Evolutionary conservation across 495 filamentous ascomycete genomes (phyloP).

Genomic region (Trichodelitschia bisporula): DNA sequence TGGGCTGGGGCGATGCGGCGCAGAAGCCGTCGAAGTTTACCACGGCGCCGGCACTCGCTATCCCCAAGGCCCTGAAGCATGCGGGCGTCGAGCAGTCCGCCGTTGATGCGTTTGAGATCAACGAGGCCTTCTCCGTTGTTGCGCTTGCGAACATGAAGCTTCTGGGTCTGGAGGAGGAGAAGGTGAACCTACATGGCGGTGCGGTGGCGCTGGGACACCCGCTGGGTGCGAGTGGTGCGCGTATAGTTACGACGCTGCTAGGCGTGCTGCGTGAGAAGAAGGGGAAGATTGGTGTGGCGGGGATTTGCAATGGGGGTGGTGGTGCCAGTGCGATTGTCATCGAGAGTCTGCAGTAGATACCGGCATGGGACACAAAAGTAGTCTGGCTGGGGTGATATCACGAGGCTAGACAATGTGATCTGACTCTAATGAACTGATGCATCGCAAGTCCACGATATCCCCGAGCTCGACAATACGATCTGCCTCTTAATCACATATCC

Average conservation of each 20-base stretch:
- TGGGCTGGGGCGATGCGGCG: slow-evolving; percentile 87
- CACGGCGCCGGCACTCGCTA: slow-evolving; percentile 77
- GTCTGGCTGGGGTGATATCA: too few relatives aligned
- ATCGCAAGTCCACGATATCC: too few relatives aligned
- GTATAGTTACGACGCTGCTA: slow-evolving; percentile 76
- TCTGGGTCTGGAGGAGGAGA: slow-evolving; percentile 48
- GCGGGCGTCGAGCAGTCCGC: slow-evolving; percentile 48
- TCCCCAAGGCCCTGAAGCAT: slow-evolving; percentile 89
- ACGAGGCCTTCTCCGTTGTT: slow-evolving; percentile 95
- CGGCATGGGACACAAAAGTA: too few relatives aligned
- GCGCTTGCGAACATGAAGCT: slow-evolving; percentile 89
- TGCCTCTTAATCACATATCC: slow-evolving; percentile 14
- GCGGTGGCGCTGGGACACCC: slow-evolving; percentile 92
- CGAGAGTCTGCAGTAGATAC: slow-evolving; percentile 25
- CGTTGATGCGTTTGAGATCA: slow-evolving; percentile 92
- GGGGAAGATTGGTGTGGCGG: slow-evolving; percentile 77
- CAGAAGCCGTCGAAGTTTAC: slow-evolving; percentile 85
- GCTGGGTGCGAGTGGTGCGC: slow-evolving; percentile 75
- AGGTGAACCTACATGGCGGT: slow-evolving; percentile 89
- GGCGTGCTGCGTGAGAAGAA: slow-evolving; percentile 74
- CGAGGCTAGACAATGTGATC: too few relatives aligned
- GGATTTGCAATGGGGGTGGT: slow-evolving; percentile 95
- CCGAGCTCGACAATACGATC: too few relatives aligned
- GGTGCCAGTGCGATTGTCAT: slow-evolving; percentile 80
- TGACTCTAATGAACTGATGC: too few relatives aligned